Conservation (phyloP, 2,329 filamentous ascomycete species). For the Claviceps citrina region DNA sequence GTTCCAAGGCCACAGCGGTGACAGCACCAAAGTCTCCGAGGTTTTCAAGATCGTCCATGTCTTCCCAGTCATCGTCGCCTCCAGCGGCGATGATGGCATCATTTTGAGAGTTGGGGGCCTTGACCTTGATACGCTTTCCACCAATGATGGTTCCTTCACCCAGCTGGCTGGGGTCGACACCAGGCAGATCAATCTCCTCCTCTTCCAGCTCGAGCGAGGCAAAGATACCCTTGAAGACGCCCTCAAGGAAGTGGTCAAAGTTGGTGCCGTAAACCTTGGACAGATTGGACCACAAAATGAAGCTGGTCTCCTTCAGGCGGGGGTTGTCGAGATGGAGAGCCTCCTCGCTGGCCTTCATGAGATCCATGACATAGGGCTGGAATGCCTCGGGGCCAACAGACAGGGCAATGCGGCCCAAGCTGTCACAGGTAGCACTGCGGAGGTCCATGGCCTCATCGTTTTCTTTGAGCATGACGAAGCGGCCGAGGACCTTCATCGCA, state of each 20-base stretch:
- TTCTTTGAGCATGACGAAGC: slow-evolving; percentile 73
- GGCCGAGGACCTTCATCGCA: slow-evolving; percentile 78
- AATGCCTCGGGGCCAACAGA: slow-evolving; percentile 78
- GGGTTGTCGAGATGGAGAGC: slow-evolving; percentile 78
- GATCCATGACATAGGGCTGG: slow-evolving; percentile 75
- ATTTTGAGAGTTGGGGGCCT: slow-evolving; percentile 36
- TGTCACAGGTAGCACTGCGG: slow-evolving; percentile 77
- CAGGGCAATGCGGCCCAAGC: slow-evolving; percentile 80
- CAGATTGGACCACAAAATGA: slow-evolving; percentile 90
- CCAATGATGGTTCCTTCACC: slow-evolving; percentile 62
- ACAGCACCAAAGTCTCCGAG: slow-evolving; percentile 75
- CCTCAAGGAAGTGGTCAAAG: slow-evolving; percentile 62
- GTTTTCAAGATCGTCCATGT: slow-evolving; percentile 64
- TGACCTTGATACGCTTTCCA: slow-evolving; percentile 75
- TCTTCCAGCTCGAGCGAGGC: slow-evolving; percentile 77
- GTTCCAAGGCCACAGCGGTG: slow-evolving; percentile 82
- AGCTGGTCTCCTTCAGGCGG: slow-evolving; percentile 85
- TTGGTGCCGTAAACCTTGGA: slow-evolving; percentile 84
- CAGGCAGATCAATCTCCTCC: slow-evolving; percentile 69
- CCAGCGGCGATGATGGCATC: slow-evolving; percentile 41
- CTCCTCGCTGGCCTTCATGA: slow-evolving; percentile 89
- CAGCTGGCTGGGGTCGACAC: slow-evolving; percentile 39
- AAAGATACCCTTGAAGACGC: slow-evolving; percentile 66
- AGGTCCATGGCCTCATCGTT: slow-evolving; percentile 81
- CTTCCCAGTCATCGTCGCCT: slow-evolving; percentile 38